Conservation (phyloP, 257 asterid species). For the Pogostemon cablin region DNA sequence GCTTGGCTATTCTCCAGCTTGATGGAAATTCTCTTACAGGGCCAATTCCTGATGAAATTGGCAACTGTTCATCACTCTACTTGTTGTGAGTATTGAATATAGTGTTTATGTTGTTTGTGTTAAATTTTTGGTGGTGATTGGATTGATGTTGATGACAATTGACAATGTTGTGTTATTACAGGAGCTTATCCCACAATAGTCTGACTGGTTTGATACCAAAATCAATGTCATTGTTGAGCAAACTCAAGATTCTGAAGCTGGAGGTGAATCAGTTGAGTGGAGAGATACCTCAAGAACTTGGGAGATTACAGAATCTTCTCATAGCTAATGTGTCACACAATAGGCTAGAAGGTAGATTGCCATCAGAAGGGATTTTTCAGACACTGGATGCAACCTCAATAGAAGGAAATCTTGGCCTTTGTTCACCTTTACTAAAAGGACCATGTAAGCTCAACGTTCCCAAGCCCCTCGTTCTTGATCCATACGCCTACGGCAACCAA, state of each 20-base stretch:
- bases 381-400: conserved; percentile 71
- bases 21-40: conserved; percentile 85
- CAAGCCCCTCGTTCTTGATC: conserved; percentile 91
- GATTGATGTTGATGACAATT: background rate
- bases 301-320: conserved; percentile 71
- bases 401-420: conserved; percentile 82
- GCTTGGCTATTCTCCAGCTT: conserved; percentile 82
- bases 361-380: conserved; percentile 67
- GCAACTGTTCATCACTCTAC: conserved; percentile 83
- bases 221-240: conserved; percentile 67
- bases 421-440: conserved; percentile 80
- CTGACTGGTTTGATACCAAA: conserved; percentile 71
- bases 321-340: conserved; percentile 82
- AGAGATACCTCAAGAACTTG: conserved; percentile 84
- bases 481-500: conserved; percentile 70
- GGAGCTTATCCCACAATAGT: conserved; percentile 90
- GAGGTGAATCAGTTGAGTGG: conserved; percentile 83
- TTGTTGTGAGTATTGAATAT: conserved; percentile 64
- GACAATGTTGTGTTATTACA: conserved; percentile 33
- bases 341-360: conserved; percentile 81
- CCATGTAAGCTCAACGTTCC: conserved; percentile 84
- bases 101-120: too few species aligned
- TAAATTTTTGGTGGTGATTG: background rate
- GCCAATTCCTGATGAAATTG: conserved; percentile 70
- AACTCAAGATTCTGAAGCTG: conserved; percentile 80